phyloP scores from a whole-genome alignment of 2,329 filamentous ascomycete species.

The Colletotrichum lindemuthianum region DNA sequence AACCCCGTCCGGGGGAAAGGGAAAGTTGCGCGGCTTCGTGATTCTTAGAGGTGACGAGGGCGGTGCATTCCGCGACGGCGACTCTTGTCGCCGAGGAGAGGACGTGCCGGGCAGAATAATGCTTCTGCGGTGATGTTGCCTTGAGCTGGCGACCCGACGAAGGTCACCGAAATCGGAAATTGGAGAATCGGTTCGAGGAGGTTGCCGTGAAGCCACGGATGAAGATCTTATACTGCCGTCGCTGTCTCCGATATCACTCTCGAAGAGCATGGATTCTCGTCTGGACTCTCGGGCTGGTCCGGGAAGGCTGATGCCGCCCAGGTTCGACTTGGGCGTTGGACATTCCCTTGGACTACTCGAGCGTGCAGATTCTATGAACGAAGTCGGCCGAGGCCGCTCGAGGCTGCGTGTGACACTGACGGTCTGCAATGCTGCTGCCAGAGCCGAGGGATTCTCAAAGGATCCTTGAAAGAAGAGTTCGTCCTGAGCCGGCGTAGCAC shows the following conservation, averaged over 20 bases:
- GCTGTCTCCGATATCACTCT: slow-evolving; percentile 86
- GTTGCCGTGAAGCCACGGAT: slow-evolving; percentile 74
- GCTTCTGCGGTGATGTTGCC: slow-evolving; percentile 87
- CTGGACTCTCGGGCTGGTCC: slow-evolving; percentile 72
- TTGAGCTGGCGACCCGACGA: slow-evolving; percentile 78
- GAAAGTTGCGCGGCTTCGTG: slow-evolving; percentile 77
- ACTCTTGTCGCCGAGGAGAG: slow-evolving; percentile 87
- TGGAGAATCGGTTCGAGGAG: slow-evolving; percentile 85
- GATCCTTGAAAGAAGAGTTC: slow-evolving; percentile 67
- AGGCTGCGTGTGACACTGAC: slow-evolving; percentile 53
- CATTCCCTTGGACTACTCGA: slow-evolving; percentile 93
- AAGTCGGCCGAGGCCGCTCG: slow-evolving; percentile 65
- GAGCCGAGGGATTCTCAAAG: slow-evolving; percentile 66
- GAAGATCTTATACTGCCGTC: slow-evolving; percentile 88
- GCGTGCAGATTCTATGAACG: slow-evolving; percentile 75
- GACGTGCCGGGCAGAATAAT: slow-evolving; percentile 82
- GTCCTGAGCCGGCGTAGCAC: slow-evolving; percentile 57
- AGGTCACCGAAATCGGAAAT: slow-evolving; percentile 85
- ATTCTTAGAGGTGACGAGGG: slow-evolving; percentile 90
- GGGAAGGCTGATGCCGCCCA: slow-evolving; percentile 65
- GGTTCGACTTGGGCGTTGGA: slow-evolving; percentile 88
- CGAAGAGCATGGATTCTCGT: slow-evolving; percentile 80
- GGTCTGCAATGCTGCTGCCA: slow-evolving; percentile 64
- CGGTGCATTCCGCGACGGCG: slow-evolving; percentile 78
- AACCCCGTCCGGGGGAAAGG: slow-evolving; percentile 70